Percentiles rank a stretch among this genome's conserved stretches.
Evolutionary conservation across 805 yeast species (phyloP).

Genomic region (Candida broadrunensis): DNA sequence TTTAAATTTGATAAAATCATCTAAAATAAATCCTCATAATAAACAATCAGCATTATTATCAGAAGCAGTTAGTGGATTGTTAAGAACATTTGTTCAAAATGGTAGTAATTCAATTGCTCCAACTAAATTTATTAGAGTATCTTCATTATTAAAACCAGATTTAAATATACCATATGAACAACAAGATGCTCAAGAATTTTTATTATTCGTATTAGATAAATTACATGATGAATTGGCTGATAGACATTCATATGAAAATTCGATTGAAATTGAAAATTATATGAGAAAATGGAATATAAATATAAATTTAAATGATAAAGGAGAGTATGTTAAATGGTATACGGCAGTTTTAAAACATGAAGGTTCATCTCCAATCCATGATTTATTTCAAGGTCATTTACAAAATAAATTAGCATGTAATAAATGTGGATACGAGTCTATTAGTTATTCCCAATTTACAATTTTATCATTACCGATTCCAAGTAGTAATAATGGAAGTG

Average conservation of each 20-base stretch:
- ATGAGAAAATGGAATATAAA: conserved; percentile 30
- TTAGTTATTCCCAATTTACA: conserved; percentile 60
- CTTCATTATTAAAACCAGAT: conserved; percentile 59
- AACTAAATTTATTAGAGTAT: conserved; percentile 53
- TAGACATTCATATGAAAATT: conserved; percentile 17
- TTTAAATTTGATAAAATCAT: conserved; percentile 17
- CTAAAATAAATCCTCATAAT: conserved; percentile 10
- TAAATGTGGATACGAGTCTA: conserved; percentile 59
- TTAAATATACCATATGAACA: conserved; percentile 70
- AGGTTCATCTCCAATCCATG: conserved; percentile 66
- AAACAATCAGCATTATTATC: conserved; percentile 33
- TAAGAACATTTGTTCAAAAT: conserved; percentile 54
- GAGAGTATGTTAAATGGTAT: conserved; percentile 65
- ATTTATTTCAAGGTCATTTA: conserved; percentile 69
- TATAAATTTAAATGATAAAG: conserved; percentile 29
- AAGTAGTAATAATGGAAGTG: conserved; percentile 18
- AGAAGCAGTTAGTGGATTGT: conserved; percentile 51
- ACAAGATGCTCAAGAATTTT: conserved; percentile 78
- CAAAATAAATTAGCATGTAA: conserved; percentile 63
- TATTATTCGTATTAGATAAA: conserved; percentile 62
- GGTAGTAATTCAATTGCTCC: conserved; percentile 67
- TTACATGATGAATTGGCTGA: conserved; percentile 61
- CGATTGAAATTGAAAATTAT: conserved; percentile 21
- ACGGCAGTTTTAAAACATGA: conserved; percentile 46
- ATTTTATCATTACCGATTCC: conserved; percentile 66